phyloP scores from a whole-genome alignment of 495 filamentous ascomycete species.

The Tricharina praecox region DNA sequence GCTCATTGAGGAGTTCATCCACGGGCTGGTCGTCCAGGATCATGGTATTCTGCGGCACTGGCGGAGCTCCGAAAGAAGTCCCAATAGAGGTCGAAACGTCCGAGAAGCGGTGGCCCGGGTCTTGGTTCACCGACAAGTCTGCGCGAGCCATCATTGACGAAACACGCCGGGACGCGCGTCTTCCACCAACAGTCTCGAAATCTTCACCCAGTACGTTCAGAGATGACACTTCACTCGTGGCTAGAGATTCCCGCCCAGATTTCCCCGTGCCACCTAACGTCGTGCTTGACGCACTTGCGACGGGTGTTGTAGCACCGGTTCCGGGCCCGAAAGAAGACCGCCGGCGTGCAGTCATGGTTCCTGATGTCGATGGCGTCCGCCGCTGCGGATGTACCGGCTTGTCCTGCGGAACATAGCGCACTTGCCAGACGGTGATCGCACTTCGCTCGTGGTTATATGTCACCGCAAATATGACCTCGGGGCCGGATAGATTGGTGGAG shows the following conservation, averaged over 20 bases:
- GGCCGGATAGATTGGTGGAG: constrained; percentile 5
- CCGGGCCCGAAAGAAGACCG: constrained; percentile 76
- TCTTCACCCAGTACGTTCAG: constrained; percentile 49
- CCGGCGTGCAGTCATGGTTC: constrained; percentile 31
- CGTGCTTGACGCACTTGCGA: constrained; percentile 30
- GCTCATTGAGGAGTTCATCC: constrained; percentile 56
- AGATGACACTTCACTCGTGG: constrained; percentile 33
- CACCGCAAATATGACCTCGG: constrained; percentile 52
- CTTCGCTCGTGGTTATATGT: constrained; percentile 52
- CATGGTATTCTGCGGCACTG: constrained; percentile 20
- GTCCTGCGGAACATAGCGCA: constrained; percentile 26
- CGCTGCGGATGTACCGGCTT: constrained; percentile 20
- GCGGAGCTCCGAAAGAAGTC: constrained; percentile 24
- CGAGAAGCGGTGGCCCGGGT: constrained; percentile 55
- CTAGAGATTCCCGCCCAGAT: constrained; percentile 18
- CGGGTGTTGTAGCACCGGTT: constrained; percentile 64
- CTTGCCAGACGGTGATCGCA: constrained; percentile 25
- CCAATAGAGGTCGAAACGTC: constrained; percentile 40
- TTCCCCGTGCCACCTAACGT: constrained; percentile 10
- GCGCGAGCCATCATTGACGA: constrained; percentile 86
- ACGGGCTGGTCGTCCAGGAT: constrained; percentile 32
- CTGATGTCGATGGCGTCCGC: constrained; percentile 21
- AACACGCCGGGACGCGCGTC: constrained; percentile 71
- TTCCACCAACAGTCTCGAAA: constrained; percentile 46
- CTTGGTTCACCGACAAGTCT: constrained; percentile 54